Percentiles rank a stretch among this genome's conserved stretches.
Evolutionary conservation across 768 basidiomycete species (phyloP).

Genomic region (Mycena rebaudengoi): DNA sequence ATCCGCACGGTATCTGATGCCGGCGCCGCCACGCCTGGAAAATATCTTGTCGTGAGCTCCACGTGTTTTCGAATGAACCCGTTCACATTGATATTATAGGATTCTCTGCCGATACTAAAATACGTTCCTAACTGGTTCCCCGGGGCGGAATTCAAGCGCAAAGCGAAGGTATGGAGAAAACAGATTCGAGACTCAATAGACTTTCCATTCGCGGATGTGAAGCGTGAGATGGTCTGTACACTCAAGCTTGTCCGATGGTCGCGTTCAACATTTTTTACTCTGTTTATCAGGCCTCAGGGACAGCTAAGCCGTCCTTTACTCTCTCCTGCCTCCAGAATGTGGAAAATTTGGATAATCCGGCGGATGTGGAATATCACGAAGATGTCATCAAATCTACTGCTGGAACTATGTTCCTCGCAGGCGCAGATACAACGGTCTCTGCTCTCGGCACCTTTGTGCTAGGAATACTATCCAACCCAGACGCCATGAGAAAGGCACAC

Average conservation of each 20-base stretch:
- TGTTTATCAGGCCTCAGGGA: constrained; percentile 7
- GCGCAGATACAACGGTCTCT: constrained; percentile 45
- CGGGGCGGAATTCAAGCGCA: constrained; percentile 53
- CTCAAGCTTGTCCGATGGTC: no score
- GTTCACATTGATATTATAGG: not conserved
- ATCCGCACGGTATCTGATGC: constrained; percentile 31
- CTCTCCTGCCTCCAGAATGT: not conserved
- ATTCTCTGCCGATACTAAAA: constrained; percentile 22
- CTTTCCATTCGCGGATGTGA: constrained; percentile 46
- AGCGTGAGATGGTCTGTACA: constrained; percentile 42
- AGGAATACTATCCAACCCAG: constrained; percentile 47
- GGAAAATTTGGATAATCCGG: not conserved
- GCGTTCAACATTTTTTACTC: constrained; percentile 17
- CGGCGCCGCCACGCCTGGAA: constrained; percentile 36
- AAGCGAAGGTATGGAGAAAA: constrained; percentile 42
- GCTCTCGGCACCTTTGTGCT: constrained; percentile 43
- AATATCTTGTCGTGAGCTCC: constrained; percentile 36
- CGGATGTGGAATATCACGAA: constrained; percentile 6
- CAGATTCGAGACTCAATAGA: constrained; percentile 45
- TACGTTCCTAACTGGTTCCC: constrained; percentile 50
- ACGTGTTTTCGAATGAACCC: not conserved
- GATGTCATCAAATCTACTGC: constrained; percentile 1
- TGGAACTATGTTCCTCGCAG: constrained; percentile 24
- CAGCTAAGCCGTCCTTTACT: not conserved
- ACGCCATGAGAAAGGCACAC: constrained; percentile 44